Conservation (phyloP, 176 grass and related monocot genomes). For the Poa annua region DNA sequence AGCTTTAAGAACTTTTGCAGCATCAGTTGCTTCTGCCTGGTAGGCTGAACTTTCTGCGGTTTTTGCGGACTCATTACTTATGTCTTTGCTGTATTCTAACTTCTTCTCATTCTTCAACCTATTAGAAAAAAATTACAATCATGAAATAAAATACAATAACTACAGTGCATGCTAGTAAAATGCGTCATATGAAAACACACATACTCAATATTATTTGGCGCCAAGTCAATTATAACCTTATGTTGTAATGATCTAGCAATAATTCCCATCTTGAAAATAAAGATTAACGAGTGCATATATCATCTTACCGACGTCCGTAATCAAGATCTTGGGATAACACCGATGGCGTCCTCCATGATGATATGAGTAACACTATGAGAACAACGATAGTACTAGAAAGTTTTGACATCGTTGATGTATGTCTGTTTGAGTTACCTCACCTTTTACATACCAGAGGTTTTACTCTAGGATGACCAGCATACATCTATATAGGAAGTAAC, state of each 20-base stretch:
- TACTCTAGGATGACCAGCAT: neutral
- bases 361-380: conserved; percentile 28
- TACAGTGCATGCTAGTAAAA: neutral
- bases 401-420: conserved; percentile 35
- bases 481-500: conserved; percentile 36
- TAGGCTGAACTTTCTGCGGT: neutral
- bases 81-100: neutral
- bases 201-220: neutral
- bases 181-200: neutral
- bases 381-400: neutral
- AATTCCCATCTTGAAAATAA: neutral
- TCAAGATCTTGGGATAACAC: conserved; percentile 33
- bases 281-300: neutral
- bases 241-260: neutral
- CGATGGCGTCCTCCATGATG: conserved; percentile 11
- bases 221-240: neutral
- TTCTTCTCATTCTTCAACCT: conserved; percentile 23
- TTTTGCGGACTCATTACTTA: neutral
- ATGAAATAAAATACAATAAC: neutral
- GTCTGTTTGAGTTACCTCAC: neutral
- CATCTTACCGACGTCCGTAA: conserved; percentile 27
- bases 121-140: neutral
- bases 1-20: neutral
- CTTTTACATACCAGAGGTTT: neutral
- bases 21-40: conserved; percentile 32